These are phyloP conservation scores for Aspergillus neoniger DNA, from an alignment of 2,329 filamentous ascomycete species.

Conservation along the genomic window DNA sequence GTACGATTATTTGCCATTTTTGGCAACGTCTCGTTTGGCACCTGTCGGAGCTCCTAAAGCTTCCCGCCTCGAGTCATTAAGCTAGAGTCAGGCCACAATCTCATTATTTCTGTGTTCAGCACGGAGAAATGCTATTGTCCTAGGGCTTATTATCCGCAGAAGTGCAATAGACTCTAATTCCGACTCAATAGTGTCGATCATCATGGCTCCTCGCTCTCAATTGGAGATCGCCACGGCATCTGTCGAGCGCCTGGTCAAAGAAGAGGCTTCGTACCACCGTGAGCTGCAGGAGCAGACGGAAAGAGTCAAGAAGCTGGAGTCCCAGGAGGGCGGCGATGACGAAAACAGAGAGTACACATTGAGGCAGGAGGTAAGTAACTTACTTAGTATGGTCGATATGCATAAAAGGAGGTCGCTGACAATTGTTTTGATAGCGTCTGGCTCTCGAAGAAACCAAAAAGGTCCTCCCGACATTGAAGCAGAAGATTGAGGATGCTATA, in stretches of 20 bases:
- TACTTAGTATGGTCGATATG: background rate
- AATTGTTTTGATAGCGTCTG: constrained; percentile 59
- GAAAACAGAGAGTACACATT: constrained; percentile 77
- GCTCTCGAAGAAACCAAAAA: constrained; percentile 86
- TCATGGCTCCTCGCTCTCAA: constrained; percentile 77
- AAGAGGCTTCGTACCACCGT: constrained; percentile 86
- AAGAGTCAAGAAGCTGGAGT: constrained; percentile 68
- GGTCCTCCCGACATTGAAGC: constrained; percentile 71
- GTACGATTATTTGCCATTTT: background rate
- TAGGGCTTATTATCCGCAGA: background rate
- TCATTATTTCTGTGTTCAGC: background rate
- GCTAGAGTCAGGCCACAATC: background rate
- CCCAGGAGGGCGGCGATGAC: constrained; percentile 68
- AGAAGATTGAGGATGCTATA: constrained; percentile 71
- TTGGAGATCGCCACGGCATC: constrained; percentile 82
- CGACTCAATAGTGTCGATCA: constrained; percentile 14
- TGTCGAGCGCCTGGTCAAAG: constrained; percentile 82
- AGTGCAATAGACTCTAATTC: constrained; percentile 1
- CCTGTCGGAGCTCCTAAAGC: background rate
- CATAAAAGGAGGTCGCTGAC: constrained; percentile 6
- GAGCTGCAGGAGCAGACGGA: constrained; percentile 76
- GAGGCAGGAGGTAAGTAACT: constrained; percentile 74
- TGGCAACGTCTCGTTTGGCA: background rate
- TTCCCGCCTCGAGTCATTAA: background rate
- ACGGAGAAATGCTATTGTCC: background rate